These are phyloP conservation scores for Passiflora organensis DNA, from an alignment of 345 rosid genomes.

Conservation along the genomic window DNA sequence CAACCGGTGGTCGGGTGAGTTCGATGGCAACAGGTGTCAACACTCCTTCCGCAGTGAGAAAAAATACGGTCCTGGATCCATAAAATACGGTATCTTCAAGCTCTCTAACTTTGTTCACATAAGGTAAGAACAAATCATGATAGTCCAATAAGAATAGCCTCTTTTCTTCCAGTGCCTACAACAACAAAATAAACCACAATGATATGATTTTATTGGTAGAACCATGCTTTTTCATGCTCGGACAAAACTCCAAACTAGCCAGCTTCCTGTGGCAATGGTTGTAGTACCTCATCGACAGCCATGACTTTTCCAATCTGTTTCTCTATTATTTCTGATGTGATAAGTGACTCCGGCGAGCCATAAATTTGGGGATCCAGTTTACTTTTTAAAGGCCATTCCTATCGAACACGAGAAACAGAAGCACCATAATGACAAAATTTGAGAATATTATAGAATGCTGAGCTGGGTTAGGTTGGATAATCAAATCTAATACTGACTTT, in stretches of 20 bases:
- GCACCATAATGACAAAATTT: no score
- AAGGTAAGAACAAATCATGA: slow-evolving; percentile 58
- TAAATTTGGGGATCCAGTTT: slow-evolving; percentile 57
- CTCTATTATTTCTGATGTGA: slow-evolving; percentile 54
- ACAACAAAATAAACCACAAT: no score
- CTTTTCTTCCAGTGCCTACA: slow-evolving; percentile 17
- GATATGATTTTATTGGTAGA: no score
- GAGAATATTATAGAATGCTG: no score
- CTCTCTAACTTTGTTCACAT: slow-evolving; percentile 55
- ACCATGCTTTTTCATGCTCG: no score
- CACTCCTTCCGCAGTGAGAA: slow-evolving; percentile 42
- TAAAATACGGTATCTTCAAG: slow-evolving; percentile 41
- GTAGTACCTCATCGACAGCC: slow-evolving; percentile 62
- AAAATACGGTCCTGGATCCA: slow-evolving; percentile 68
- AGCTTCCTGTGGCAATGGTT: no score
- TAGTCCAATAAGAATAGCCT: slow-evolving; percentile 53
- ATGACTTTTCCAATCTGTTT: slow-evolving; percentile 45
- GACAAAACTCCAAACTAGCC: no score
- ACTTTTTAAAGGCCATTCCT: slow-evolving; percentile 86
- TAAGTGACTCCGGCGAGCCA: slow-evolving; percentile 59
- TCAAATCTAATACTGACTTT: no score
- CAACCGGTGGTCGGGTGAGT: slow-evolving; percentile 47
- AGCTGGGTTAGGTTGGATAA: no score
- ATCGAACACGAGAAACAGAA: no score
- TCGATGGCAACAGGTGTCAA: slow-evolving; percentile 61